phyloP scores from a whole-genome alignment of 2,329 filamentous ascomycete genomes.

The Sporothrix pallida region DNA sequence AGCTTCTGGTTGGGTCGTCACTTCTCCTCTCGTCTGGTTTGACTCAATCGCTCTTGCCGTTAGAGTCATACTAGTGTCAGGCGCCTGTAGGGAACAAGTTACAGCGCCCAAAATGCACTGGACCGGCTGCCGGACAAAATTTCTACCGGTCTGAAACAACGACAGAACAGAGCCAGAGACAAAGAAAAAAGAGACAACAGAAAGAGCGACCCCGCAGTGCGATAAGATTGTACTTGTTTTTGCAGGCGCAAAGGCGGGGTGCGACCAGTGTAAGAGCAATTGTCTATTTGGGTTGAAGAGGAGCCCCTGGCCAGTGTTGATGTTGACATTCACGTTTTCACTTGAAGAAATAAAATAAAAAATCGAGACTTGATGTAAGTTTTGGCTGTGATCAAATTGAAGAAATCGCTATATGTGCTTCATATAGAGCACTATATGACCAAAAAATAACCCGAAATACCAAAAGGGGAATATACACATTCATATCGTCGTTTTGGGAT shows the following conservation, averaged over 20 bases:
- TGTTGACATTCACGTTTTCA: background rate
- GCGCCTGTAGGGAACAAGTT: background rate
- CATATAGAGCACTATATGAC: background rate
- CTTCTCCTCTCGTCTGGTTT: conserved; percentile 2
- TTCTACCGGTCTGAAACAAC: conserved; percentile 27
- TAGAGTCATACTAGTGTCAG: background rate
- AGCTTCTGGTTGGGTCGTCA: conserved; percentile 6
- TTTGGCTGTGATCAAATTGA: background rate
- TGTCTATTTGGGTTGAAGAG: conserved; percentile 23
- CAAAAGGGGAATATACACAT: conserved; percentile 19
- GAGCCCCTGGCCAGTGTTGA: background rate
- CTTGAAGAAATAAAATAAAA: background rate
- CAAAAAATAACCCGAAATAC: background rate
- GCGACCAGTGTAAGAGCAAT: conserved; percentile 28
- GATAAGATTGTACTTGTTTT: background rate
- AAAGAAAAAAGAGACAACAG: background rate
- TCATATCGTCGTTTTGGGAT: conserved; percentile 22
- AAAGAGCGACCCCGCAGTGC: conserved; percentile 22
- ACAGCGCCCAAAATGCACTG: background rate
- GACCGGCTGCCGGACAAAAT: conserved; percentile 31
- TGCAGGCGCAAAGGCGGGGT: background rate
- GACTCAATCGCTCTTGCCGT: conserved; percentile 21
- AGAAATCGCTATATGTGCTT: background rate
- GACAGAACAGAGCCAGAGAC: background rate
- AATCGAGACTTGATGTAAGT: background rate